Evolutionary conservation across 202 grass and related monocot species (phyloP).

Genomic region (Miscanthus sacchariflorus): DNA sequence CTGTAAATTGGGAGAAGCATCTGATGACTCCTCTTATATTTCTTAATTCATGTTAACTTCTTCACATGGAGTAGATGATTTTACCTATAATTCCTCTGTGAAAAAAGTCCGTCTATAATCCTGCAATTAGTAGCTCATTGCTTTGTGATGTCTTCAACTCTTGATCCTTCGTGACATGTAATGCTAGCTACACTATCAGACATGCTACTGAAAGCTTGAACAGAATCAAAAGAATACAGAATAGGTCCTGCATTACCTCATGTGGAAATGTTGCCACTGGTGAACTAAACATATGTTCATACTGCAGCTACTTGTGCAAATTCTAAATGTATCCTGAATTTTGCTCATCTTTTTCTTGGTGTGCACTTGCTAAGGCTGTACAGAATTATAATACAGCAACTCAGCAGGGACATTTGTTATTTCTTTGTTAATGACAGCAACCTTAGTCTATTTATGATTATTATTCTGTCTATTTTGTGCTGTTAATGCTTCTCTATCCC

Average conservation of each 20-base stretch:
- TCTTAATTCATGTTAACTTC: slow-evolving; percentile 15
- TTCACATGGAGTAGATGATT: not conserved
- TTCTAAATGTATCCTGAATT: slow-evolving; percentile 29
- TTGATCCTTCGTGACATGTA: slow-evolving; percentile 17
- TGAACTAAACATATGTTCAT: slow-evolving; percentile 8
- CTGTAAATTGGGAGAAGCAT: slow-evolving; percentile 29
- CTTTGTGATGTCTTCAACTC: not conserved
- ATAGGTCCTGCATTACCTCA: not conserved
- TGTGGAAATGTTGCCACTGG: slow-evolving; percentile 1
- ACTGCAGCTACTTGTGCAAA: not conserved
- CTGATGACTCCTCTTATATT: not conserved
- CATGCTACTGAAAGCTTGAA: not conserved
- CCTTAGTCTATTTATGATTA: slow-evolving; percentile 8
- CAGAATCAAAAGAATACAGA: not conserved
- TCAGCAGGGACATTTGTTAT: not conserved
- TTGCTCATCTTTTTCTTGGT: slow-evolving; percentile 18
- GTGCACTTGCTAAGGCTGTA: not conserved
- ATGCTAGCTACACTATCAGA: not conserved
- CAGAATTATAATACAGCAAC: slow-evolving; percentile 14
- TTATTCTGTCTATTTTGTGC: slow-evolving; percentile 9
- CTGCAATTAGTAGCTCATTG: slow-evolving; percentile 17
- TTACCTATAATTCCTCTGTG: not conserved
- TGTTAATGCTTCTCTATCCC: slow-evolving; percentile 10
- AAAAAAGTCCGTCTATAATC: not conserved
- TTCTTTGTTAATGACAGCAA: slow-evolving; percentile 12